phyloP scores from a whole-genome alignment of 2,329 filamentous ascomycete species.

The Plectosphaerella plurivora region DNA sequence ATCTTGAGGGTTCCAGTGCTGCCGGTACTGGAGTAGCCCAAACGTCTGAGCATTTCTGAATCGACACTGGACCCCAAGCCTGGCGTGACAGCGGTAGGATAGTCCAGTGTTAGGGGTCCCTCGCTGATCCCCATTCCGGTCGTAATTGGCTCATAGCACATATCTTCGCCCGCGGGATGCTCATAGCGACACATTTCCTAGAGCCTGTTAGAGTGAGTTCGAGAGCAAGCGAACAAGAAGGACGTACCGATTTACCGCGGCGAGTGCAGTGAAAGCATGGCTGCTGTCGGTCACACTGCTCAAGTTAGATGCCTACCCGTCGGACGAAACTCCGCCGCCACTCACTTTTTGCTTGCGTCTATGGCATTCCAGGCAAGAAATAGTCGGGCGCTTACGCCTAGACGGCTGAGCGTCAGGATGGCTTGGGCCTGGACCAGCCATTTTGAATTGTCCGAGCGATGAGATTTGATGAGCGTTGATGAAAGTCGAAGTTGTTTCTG shows the following conservation, averaged over 20 bases:
- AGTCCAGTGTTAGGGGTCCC: neutral
- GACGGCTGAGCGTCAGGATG: no score
- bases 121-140: neutral
- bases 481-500: no score
- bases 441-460: no score
- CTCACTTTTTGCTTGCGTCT: slow-evolving; percentile 9
- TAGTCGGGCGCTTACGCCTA: slow-evolving; percentile 6
- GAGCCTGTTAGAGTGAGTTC: neutral
- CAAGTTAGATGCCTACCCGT: neutral
- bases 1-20: neutral
- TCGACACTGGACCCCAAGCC: neutral
- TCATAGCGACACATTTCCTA: slow-evolving; percentile 6
- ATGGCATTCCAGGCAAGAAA: slow-evolving; percentile 8
- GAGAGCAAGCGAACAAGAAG: neutral
- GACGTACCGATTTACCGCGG: slow-evolving; percentile 2
- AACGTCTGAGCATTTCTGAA: neutral
- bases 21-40: neutral
- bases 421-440: no score
- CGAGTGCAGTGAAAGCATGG: slow-evolving; percentile 6
- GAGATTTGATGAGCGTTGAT: no score
- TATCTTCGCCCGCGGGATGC: neutral
- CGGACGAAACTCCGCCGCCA: neutral
- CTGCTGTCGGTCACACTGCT: slow-evolving; percentile 8
- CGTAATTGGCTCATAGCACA: neutral
- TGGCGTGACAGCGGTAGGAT: neutral